Evolutionary conservation across 768 basidiomycete genomes (phyloP).

Genomic region (Coprinopsis sp.): DNA sequence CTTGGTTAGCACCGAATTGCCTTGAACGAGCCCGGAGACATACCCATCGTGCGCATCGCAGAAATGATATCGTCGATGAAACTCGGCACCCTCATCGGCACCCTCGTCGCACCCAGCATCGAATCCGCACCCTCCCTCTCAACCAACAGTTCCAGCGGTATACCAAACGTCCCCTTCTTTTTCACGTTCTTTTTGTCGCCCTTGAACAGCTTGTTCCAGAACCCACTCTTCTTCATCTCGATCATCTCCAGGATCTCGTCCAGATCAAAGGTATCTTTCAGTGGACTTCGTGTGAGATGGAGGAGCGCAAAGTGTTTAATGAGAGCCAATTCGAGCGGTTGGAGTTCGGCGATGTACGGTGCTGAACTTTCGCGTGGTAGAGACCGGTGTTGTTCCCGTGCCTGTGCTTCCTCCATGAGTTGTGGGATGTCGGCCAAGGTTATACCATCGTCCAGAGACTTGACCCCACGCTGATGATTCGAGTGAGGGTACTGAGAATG

Average conservation of each 20-base stretch:
- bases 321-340: conserved; percentile 79
- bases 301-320: conserved; percentile 90
- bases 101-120: conserved; percentile 80
- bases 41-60: conserved; percentile 99
- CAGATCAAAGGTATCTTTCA: conserved; percentile 80
- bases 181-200: conserved; percentile 87
- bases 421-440: conserved; percentile 94
- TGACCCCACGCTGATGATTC: conserved; percentile 26
- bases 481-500: conserved; percentile 23
- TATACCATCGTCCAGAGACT: conserved; percentile 66
- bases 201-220: conserved; percentile 94
- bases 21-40: conserved; percentile 10
- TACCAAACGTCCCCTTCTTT: conserved; percentile 92
- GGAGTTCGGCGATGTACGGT: conserved; percentile 82
- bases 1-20: conserved; percentile 9
- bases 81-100: conserved; percentile 84
- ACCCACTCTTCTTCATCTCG: conserved; percentile 87
- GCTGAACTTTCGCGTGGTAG: conserved; percentile 72
- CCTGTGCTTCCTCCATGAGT: conserved; percentile 87
- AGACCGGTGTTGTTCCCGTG: conserved; percentile 82
- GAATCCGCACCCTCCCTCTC: conserved; percentile 97
- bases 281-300: conserved; percentile 67
- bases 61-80: conserved; percentile 98
- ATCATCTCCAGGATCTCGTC: conserved; percentile 94
- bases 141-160: conserved; percentile 89